These are phyloP conservation scores for Cercophora newfieldiana DNA, from an alignment of 495 filamentous ascomycete species.

Conservation along the genomic window DNA sequence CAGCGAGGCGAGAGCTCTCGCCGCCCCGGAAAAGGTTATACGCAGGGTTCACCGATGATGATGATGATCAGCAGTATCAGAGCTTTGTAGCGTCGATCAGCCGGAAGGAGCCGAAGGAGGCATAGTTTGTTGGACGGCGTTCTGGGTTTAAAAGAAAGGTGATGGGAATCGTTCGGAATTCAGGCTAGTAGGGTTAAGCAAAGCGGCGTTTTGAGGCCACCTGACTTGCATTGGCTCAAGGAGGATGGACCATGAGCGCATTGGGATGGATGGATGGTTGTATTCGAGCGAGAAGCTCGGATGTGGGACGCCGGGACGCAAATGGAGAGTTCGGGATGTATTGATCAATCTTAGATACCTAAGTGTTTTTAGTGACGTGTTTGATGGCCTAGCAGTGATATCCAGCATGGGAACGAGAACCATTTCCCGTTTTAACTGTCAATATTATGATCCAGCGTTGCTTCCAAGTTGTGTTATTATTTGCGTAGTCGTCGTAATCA, in stretches of 20 bases:
- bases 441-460: not conserved
- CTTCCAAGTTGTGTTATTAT: not conserved
- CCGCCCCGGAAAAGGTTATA: constrained; percentile 29
- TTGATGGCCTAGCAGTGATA: not conserved
- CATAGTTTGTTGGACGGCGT: constrained; percentile 2
- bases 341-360: not conserved
- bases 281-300: not conserved
- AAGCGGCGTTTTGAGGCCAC: not conserved
- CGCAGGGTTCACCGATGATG: constrained; percentile 23
- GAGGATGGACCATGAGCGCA: not conserved
- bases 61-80: constrained; percentile 51
- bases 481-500: not conserved
- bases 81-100: constrained; percentile 45
- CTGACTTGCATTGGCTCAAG: not conserved
- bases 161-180: not conserved
- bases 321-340: not conserved
- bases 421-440: not conserved
- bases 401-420: not conserved
- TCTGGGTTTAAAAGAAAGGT: not conserved
- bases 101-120: constrained; percentile 29
- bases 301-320: not conserved
- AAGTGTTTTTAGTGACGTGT: not conserved
- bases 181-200: constrained; percentile 1
- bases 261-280: not conserved
- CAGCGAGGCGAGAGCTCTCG: constrained; percentile 29